Evolutionary conservation across 257 asterid genomes (phyloP), one percentile per base, ranked within the genome.

Genomic region (Solanum tarijense): DNA sequence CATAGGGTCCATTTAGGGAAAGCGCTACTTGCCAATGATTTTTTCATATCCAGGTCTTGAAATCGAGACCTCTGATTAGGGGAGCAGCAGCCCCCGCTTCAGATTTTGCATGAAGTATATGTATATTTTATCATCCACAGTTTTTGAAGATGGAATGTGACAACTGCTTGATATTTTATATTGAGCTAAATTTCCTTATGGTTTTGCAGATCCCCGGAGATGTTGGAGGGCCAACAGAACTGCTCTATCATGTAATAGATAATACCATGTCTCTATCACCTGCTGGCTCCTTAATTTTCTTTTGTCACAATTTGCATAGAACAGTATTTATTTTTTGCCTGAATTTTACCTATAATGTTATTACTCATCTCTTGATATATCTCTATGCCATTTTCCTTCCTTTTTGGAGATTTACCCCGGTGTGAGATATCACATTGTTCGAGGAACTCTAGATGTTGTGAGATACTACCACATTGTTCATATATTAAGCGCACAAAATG

Each of bases 181-280:
- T 60, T 39, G 23, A 12, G 55, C 89, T 31, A 36, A 66, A 76
- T 71, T 12, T 82, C 58, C 13, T 86, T 79, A 18, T 89, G 65
- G 55, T 90, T 74, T 87, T 91, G 90, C 94, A 96, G 98, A 90
- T 94, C 98, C 66, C 98, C 99, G 1, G 98, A 95, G 90, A 95
- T 94, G 98, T 85, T 93, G 14, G 96, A 93, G 84, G 90, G 95
- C 14, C 98, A 95, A 87, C 96, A 93, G 90, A 94, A 92, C 83
- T 94, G 95, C 86, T 75, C 91, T 41, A 90, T 93, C 23, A 94
- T 94, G 95, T 94, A 91, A 91, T 87, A 55, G 79, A 91, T 36
- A 12, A 90, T 41, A 14, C 91, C 36, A 3, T 11, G 85, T 55
- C 21, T 4, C 48, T 20, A n/a, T 18, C 25, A 31, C 27, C 48